phyloP scores from a whole-genome alignment of 345 rosid species.

The Eucalyptus cloeziana region DNA sequence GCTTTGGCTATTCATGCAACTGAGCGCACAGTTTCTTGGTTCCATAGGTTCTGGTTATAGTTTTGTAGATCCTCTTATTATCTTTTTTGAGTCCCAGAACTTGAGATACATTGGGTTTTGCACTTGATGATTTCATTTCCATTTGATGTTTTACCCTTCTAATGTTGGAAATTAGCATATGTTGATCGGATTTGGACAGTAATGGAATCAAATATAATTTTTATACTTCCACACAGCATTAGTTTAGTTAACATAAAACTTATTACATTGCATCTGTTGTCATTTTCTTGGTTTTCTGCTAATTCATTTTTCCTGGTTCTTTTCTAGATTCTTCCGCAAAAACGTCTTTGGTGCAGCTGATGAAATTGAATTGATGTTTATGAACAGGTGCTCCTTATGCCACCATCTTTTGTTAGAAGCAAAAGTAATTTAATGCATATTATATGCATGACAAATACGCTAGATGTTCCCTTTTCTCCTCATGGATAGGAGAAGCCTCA shows the following conservation, averaged over 20 bases:
- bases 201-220: not conserved
- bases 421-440: not conserved
- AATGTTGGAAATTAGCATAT: not conserved
- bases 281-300: not conserved
- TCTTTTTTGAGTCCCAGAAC: not conserved
- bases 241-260: not conserved
- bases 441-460: not conserved
- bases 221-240: not conserved
- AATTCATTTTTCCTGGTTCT: not conserved
- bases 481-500: constrained; percentile 34
- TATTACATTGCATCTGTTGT: not conserved
- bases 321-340: constrained; percentile 36
- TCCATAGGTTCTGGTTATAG: not conserved
- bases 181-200: not conserved
- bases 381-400: constrained; percentile 37
- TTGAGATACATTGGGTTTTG: not conserved
- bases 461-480: not conserved
- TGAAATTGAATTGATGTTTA: constrained; percentile 55
- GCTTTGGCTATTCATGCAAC: not conserved
- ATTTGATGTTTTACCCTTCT: not conserved
- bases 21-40: not conserved
- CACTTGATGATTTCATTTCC: not conserved
- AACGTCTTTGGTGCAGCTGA: constrained; percentile 51
- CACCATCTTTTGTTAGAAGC: not conserved
- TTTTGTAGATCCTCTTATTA: not conserved